Evolutionary conservation across 805 yeast genomes (phyloP), one percentile per base, ranked within the genome.

Genomic region (Kurtzmaniella cleridarum): DNA sequence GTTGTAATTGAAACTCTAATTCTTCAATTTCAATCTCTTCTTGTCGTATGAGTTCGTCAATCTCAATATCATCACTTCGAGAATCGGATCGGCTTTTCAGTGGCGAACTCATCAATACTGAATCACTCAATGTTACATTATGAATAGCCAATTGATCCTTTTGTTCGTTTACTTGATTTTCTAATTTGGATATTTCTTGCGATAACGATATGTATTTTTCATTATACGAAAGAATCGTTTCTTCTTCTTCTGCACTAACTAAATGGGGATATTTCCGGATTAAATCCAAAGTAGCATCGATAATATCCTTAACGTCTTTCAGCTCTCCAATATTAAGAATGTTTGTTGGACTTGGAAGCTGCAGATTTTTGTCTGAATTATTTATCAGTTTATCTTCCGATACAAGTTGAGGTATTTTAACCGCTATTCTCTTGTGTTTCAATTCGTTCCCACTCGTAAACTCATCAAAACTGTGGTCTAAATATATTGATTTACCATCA

Each of bases 11-110:
- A 14, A 43, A 47, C 41, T 76, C 76, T 28, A 79, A 53, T 15
- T 51, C 53, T 33, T 45, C 54, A 7, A 79, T 69, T 46, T 73
- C 78, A 14, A 52, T 58, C 45, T 71, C 76, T 43, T 75, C 81
- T 28, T 54, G 54, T 4, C 47, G 55, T 1, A 78, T 72, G 37
- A 69, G 44, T 29, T 65, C 72, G 17, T 63, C 64, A 7, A 66
- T 60, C 31, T 62, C 61, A 13, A 57, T 35, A 27, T 39, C 45
- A 36, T 42, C 51, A 32, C 39, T 36, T 24, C 10, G 43, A 16
- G n/a, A 35, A n/a, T 40, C 42, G 9, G 23, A 32, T 31, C n/a
- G 39, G 3, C 17, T 39, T 55, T 59, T 43, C 61, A 52, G 34
- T 38, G 34, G 36, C 46, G 46, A 33, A 48, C 37, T 39, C 55